Conservation (phyloP, 2,329 filamentous ascomycete genomes). For the Venturia effusa region DNA sequence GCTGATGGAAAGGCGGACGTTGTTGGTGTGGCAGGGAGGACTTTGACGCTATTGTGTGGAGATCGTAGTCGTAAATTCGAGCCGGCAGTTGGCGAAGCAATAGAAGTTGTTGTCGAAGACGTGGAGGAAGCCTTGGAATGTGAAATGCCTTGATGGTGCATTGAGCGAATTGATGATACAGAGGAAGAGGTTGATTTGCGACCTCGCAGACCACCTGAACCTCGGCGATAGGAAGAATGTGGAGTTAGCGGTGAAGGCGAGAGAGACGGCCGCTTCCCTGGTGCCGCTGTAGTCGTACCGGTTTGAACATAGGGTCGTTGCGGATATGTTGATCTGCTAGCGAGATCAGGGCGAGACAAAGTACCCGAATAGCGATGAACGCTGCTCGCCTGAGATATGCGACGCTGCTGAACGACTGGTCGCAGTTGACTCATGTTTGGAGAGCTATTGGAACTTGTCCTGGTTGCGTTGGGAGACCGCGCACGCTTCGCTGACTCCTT, state of each 20-base stretch:
- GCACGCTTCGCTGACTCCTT: constrained; percentile 55
- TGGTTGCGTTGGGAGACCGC: constrained; percentile 36
- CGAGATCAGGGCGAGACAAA: constrained; percentile 27
- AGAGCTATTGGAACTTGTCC: neutral
- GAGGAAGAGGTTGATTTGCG: constrained; percentile 95
- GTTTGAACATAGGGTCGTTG: constrained; percentile 34
- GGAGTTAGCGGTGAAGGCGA: constrained; percentile 84
- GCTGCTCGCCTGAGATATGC: constrained; percentile 24
- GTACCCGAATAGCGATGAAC: constrained; percentile 22
- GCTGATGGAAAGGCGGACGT: constrained; percentile 67
- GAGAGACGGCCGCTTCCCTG: constrained; percentile 54
- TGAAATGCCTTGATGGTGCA: constrained; percentile 74
- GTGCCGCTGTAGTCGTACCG: constrained; percentile 25
- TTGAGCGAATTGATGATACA: constrained; percentile 82
- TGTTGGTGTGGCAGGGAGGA: constrained; percentile 84
- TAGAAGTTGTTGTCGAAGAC: constrained; percentile 63
- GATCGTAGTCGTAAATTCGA: constrained; percentile 49
- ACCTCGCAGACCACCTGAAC: constrained; percentile 73
- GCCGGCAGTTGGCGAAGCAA: constrained; percentile 33
- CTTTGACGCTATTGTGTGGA: constrained; percentile 79
- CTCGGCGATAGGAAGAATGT: constrained; percentile 71
- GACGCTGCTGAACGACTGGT: constrained; percentile 14
- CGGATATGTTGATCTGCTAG: constrained; percentile 27
- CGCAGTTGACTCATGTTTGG: neutral
- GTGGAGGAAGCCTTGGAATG: constrained; percentile 94